Base-by-base conservation (phyloP, 2,329 filamentous ascomycete species). In the Leptographium radiaticola region DNA sequence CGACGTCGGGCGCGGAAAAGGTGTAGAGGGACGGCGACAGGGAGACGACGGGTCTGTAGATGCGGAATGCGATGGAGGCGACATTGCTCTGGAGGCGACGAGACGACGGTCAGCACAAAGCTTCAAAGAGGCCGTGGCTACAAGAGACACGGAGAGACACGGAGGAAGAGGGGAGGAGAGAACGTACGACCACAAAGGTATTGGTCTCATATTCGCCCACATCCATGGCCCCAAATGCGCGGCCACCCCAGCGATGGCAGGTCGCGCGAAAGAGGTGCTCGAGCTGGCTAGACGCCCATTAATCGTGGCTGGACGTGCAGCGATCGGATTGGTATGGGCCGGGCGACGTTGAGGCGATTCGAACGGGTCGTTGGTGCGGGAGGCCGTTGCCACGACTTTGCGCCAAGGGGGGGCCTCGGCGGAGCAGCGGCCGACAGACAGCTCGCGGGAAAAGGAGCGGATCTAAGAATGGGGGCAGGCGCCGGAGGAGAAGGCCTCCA, bases 131-230 rank as follows among this genome's bases (percentile, higher is more conserved):
- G 11, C 20, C 30, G 12, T 2, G 38, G 40, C 15, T 38, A 48
- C 15, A 43, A 8, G 15, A 43, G 33, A 15, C 49, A 44, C 44
- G 36, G 68, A n/a, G 36, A 39, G 20, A 34, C 10, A 31, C 38
- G 42, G 10, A 47, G 25, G 12, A 30, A n/a, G 20, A 15, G 49
- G 31, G 43, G 13, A 50, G 46, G 10, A 45, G 34, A 44, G 43
- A 39, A 70, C 75, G 62, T 60, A 81, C 79, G 69, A 81, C 72
- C 62, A 79, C 69, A 62, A 82, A 68, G 57, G 72, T 73, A 68
- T 82, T 82, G 64, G 79, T 82, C 63, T 80, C 77, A 67, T 80
- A 80, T 68, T 81, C 78, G 59, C 76, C 75, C 66, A 75, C 74
- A 67, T 82, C 79, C 79, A 82, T 82, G 64, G 54, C 58, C 55